Conservation (phyloP, 2,329 filamentous ascomycete genomes). For the Penicillium sp. region DNA sequence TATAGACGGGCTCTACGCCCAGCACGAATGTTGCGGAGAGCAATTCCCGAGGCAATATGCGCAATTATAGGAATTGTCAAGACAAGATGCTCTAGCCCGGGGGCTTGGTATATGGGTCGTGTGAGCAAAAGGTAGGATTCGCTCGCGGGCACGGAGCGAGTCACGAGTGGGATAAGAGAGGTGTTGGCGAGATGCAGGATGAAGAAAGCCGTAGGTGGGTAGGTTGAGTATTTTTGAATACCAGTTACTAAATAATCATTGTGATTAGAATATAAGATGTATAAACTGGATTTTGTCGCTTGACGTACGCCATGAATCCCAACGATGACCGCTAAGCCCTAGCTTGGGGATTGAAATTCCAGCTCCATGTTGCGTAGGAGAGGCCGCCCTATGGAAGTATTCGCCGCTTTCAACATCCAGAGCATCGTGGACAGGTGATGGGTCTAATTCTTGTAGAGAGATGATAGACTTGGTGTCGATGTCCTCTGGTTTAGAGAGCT, state of each 20-base stretch:
- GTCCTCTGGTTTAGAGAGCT: slow-evolving; percentile 26
- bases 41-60: slow-evolving; percentile 75
- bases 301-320: slow-evolving; percentile 71
- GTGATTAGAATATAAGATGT: neutral
- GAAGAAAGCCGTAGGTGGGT: slow-evolving; percentile 75
- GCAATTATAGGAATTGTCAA: slow-evolving; percentile 70
- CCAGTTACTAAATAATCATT: slow-evolving; percentile 57
- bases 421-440: slow-evolving; percentile 69
- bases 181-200: slow-evolving; percentile 77
- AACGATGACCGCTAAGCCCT: slow-evolving; percentile 66
- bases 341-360: slow-evolving; percentile 27
- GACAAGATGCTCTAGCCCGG: slow-evolving; percentile 74
- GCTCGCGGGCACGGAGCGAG: slow-evolving; percentile 68
- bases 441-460: slow-evolving; percentile 75
- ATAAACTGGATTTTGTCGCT: neutral
- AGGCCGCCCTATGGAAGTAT: slow-evolving; percentile 39
- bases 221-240: slow-evolving; percentile 85
- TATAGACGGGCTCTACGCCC: slow-evolving; percentile 71
- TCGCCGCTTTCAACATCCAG: slow-evolving; percentile 51
- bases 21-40: slow-evolving; percentile 71
- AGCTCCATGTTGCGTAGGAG: slow-evolving; percentile 3
- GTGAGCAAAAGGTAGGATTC: slow-evolving; percentile 88
- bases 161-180: slow-evolving; percentile 73
- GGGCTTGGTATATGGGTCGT: slow-evolving; percentile 86
- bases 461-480: slow-evolving; percentile 51